Evolutionary conservation across 2,329 filamentous ascomycete species (phyloP), one percentile per base, ranked within the genome.

Genomic region (Calycina marina): DNA sequence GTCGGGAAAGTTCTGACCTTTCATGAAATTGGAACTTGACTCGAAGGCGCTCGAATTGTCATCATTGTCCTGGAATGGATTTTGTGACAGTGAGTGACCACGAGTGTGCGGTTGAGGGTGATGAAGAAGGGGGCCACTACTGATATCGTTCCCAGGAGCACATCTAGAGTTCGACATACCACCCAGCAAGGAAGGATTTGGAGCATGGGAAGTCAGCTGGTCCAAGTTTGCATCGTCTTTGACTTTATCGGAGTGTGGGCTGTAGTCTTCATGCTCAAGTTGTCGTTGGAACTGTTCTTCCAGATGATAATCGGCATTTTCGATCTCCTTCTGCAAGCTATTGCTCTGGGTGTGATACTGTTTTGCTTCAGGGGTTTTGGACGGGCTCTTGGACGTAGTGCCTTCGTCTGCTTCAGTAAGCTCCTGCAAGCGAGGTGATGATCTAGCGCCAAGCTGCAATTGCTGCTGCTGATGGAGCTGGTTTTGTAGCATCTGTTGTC

Each of bases 301-400:
- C 39, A 90, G 56, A 46, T 88, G 82, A 49, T 90, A 88, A 47
- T 93, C 82, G 4, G 81, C 77, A 48, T 86, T 80, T 30, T 90
- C 78, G 35, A 92, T 77, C 44, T 90, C 84, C 40, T 77, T 77
- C 52, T 93, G 84, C 14, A 93, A 65, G 28, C 73, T 82, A 40
- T 76, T 69, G 47, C 77, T 85, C 25, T 82, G 65, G 44, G 85
- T 85, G 45, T 86, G 79, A 53, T 75, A 69, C 42, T 65, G 64
- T 36, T 72, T 72, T 6, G 65, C 59, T 44, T 74, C 66, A 0
- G 68, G 63, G 0, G 65, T 68, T 46, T 65, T 68, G 2, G 65
- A 69, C 6, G 61, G 62, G 35, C 60, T 69, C 53, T 69, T 65
- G 4, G 40, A 56, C 8, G 36, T 32, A 6, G 32, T 31, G 37